These are phyloP conservation scores for Nicotiana tomentosiformis DNA, from an alignment of 257 asterid species.

Conservation along the genomic window DNA sequence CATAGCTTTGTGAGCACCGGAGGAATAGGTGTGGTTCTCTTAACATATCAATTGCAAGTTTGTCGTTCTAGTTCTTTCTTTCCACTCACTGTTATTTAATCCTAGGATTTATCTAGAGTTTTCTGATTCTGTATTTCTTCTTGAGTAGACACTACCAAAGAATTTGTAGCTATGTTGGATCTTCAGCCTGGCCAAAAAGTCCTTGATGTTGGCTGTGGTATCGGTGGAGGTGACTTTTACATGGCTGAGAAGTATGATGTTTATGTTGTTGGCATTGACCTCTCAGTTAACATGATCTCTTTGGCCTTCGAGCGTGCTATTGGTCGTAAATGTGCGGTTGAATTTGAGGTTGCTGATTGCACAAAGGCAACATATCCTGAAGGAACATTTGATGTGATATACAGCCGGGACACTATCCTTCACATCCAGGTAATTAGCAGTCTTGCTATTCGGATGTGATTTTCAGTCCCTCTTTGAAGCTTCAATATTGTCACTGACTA, in stretches of 20 bases:
- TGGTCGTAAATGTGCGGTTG: constrained; percentile 76
- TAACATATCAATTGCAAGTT: background rate
- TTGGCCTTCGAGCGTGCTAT: constrained; percentile 86
- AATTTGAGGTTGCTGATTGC: constrained; percentile 98
- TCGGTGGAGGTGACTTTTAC: constrained; percentile 97
- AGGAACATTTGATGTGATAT: constrained; percentile 74
- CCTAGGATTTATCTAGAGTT: background rate
- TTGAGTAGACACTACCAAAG: constrained; percentile 81
- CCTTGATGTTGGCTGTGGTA: constrained; percentile 97
- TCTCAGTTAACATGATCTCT: constrained; percentile 86
- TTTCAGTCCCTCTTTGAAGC: background rate
- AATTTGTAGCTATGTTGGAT: constrained; percentile 66
- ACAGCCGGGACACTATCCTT: constrained; percentile 94
- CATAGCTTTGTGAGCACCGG: constrained; percentile 95
- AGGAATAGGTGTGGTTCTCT: constrained; percentile 55
- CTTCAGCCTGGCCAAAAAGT: constrained; percentile 92
- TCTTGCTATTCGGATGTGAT: background rate
- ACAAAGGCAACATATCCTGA: constrained; percentile 76
- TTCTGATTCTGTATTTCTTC: background rate
- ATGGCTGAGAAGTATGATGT: constrained; percentile 90
- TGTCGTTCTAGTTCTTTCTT: background rate
- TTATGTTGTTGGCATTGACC: constrained; percentile 92
- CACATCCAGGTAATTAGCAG: constrained; percentile 62
- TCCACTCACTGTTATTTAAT: background rate
- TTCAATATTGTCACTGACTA: background rate